Evolutionary conservation across 2,329 filamentous ascomycete species (phyloP).

Genomic region (Metarhizium sp.): DNA sequence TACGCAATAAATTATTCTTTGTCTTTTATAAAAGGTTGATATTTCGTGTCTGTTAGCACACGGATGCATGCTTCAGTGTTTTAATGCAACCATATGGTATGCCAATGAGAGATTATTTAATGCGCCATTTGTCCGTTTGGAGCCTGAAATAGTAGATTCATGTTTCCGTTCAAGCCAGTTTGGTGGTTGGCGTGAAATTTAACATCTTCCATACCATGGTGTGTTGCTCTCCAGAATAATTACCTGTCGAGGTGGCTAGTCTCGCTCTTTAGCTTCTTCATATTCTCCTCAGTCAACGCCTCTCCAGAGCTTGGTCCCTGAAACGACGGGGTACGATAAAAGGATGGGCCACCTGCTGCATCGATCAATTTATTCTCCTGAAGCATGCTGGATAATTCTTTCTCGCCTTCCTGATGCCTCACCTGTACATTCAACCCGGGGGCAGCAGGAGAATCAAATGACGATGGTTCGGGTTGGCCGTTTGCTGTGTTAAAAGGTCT

Average conservation of each 20-base stretch:
- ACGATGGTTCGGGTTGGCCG: conserved; percentile 29
- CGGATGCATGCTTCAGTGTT: not conserved
- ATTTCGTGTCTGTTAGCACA: not conserved
- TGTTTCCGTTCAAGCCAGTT: not conserved
- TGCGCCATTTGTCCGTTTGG: not conserved
- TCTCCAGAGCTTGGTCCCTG: conserved; percentile 28
- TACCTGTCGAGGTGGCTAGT: conserved; percentile 7
- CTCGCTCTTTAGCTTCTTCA: conserved; percentile 35
- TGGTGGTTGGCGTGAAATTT: not conserved
- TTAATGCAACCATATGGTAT: not conserved
- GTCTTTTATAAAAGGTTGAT: not conserved
- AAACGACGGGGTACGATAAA: conserved; percentile 21
- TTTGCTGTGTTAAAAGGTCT: conserved; percentile 26
- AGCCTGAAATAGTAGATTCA: not conserved
- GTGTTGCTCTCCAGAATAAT: not conserved
- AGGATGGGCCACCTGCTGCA: conserved; percentile 30
- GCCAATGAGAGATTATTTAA: not conserved
- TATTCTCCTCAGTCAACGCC: conserved; percentile 43
- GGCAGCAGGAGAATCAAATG: conserved; percentile 26
- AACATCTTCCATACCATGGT: not conserved
- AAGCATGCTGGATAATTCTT: conserved; percentile 32
- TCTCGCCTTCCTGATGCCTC: conserved; percentile 25
- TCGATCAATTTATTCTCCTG: conserved; percentile 39
- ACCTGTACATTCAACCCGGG: conserved; percentile 24
- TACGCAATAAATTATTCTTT: not conserved